phyloP scores from a whole-genome alignment of 2,329 filamentous ascomycete genomes.

The Lecanicillium sp. region DNA sequence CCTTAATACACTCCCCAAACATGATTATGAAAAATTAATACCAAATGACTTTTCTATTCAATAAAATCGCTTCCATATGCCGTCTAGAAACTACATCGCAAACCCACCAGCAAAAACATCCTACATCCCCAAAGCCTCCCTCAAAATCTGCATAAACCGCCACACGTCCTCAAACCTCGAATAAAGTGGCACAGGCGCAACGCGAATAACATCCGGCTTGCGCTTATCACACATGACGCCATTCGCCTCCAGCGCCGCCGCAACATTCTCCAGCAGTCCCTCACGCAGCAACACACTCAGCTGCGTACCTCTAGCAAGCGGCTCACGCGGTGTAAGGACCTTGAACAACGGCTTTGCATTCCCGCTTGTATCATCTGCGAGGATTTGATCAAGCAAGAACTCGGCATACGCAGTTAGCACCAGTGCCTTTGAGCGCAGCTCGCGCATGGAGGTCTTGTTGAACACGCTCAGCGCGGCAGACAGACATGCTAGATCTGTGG shows the following conservation, averaged over 20 bases:
- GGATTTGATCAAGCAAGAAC: constrained; percentile 45
- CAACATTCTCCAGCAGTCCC: constrained; percentile 63
- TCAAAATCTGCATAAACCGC: constrained; percentile 35
- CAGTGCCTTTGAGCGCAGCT: constrained; percentile 62
- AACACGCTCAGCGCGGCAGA: constrained; percentile 68
- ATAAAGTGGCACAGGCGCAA: constrained; percentile 79
- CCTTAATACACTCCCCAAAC: too few species aligned
- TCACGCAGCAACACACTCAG: constrained; percentile 62
- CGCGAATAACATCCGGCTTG: constrained; percentile 75
- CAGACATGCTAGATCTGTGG: constrained; percentile 69
- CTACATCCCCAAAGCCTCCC: constrained; percentile 21
- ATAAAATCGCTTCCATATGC: background rate
- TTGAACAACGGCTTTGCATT: constrained; percentile 34
- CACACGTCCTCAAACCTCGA: constrained; percentile 69
- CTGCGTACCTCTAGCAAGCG: constrained; percentile 65
- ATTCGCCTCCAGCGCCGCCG: constrained; percentile 52
- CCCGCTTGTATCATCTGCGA: constrained; percentile 20
- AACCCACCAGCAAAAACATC: background rate
- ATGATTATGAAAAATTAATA: too few species aligned
- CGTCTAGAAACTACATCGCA: background rate
- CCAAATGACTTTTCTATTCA: background rate
- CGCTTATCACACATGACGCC: constrained; percentile 76
- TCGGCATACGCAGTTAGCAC: constrained; percentile 71
- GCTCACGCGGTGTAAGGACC: constrained; percentile 63
- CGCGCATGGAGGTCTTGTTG: constrained; percentile 58